Percentiles rank a stretch among this genome's conserved stretches.
Evolutionary conservation across 208 protist genomes (phyloP).

Genomic region (Trichomonas vaginalis): DNA sequence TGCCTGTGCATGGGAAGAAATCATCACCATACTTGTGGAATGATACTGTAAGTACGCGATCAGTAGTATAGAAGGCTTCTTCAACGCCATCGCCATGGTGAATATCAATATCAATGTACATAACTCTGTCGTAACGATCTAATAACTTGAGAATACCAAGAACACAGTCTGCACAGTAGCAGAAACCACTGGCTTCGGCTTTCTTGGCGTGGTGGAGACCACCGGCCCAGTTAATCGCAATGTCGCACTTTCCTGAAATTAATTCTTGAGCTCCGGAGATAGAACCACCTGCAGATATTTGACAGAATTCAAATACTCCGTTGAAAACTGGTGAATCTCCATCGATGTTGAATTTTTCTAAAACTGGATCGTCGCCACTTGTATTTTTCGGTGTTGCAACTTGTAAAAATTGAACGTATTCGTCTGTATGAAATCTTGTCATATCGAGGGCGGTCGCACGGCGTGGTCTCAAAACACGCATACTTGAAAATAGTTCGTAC

Average conservation of each 20-base stretch:
- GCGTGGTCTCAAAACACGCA: slow-evolving; percentile 37
- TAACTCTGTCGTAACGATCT: slow-evolving; percentile 58
- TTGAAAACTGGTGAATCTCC: slow-evolving; percentile 47
- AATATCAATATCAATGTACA: slow-evolving; percentile 75
- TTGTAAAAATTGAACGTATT: slow-evolving; percentile 44
- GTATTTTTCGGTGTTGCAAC: slow-evolving; percentile 39
- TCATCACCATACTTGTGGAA: slow-evolving; percentile 73
- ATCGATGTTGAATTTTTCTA: slow-evolving; percentile 36
- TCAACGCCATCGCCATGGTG: slow-evolving; percentile 68
- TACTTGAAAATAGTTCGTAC: slow-evolving; percentile 45
- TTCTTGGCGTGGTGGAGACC: slow-evolving; percentile 69
- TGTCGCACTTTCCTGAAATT: slow-evolving; percentile 42
- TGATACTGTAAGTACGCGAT: slow-evolving; percentile 70
- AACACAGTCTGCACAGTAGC: slow-evolving; percentile 79
- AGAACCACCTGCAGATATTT: slow-evolving; percentile 39
- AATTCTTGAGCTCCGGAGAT: slow-evolving; percentile 34
- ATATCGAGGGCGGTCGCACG: slow-evolving; percentile 33
- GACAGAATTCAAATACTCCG: slow-evolving; percentile 46
- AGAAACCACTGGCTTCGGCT: slow-evolving; percentile 66
- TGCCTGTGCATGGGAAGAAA: slow-evolving; percentile 92
- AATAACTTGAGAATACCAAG: slow-evolving; percentile 65
- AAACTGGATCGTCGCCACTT: neutral
- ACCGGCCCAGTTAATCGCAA: slow-evolving; percentile 68
- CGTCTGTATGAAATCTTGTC: slow-evolving; percentile 42
- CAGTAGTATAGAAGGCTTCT: slow-evolving; percentile 74